These are phyloP conservation scores for Leccinum boreale DNA, from an alignment of 768 basidiomycete genomes.

Conservation along the genomic window DNA sequence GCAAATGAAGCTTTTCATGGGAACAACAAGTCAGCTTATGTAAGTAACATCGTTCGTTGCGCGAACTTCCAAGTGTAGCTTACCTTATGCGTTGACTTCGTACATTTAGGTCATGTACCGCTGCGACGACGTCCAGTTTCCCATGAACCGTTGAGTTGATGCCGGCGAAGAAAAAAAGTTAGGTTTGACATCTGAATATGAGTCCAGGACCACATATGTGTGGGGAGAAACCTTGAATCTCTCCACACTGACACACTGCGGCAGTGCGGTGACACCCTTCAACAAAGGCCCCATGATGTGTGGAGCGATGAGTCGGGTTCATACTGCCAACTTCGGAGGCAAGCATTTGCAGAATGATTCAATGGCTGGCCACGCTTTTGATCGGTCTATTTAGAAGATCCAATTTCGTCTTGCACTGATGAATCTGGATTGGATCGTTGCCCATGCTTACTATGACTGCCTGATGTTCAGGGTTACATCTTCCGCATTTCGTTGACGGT, in stretches of 20 bases:
- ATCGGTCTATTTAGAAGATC: conserved; percentile 1
- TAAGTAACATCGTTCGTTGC: neutral
- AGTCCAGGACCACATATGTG: neutral
- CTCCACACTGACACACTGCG: neutral
- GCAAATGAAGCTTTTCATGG: neutral
- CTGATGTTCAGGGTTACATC: neutral
- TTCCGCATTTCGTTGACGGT: neutral
- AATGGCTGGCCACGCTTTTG: neutral
- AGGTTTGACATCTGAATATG: conserved; percentile 4
- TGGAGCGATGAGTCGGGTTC: neutral
- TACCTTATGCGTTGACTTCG: neutral
- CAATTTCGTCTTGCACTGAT: conserved; percentile 9
- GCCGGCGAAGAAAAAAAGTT: conserved; percentile 2
- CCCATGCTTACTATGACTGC: neutral
- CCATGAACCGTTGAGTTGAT: neutral
- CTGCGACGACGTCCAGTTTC: neutral
- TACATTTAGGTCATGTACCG: neutral
- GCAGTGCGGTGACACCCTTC: neutral
- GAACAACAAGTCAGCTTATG: neutral
- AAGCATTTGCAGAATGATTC: neutral
- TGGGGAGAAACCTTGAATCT: neutral
- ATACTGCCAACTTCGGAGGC: neutral
- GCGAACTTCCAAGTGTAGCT: neutral
- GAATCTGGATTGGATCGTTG: conserved; percentile 1
- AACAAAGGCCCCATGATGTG: neutral